Conservation (phyloP, 495 filamentous ascomycete genomes). For the Xanthoparmelia taractica region DNA sequence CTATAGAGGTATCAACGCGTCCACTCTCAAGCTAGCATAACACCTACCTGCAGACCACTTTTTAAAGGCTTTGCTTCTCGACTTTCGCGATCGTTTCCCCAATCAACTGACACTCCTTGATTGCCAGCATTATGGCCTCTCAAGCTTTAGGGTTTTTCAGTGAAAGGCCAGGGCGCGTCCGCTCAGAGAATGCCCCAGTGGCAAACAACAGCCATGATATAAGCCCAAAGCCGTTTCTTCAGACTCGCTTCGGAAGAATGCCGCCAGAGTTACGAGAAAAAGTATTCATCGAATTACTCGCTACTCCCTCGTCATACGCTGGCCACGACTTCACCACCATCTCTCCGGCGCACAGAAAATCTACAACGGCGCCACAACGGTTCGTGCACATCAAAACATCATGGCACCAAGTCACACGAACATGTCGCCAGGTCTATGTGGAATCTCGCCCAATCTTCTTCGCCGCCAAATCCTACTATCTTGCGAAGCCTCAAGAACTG, state of each 20-base stretch:
- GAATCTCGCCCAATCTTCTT: neutral
- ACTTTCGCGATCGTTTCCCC: too few species aligned
- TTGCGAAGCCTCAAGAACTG: neutral
- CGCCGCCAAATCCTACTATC: neutral
- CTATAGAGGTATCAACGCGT: too few species aligned
- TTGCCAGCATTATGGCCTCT: too few species aligned
- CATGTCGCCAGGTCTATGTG: neutral
- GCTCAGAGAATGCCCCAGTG: too few species aligned
- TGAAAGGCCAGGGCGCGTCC: too few species aligned
- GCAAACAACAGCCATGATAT: neutral
- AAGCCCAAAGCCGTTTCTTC: neutral
- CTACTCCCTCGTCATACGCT: neutral
- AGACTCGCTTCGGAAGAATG: neutral
- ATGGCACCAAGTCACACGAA: neutral
- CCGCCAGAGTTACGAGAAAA: neutral
- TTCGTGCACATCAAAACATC: neutral
- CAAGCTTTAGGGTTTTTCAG: too few species aligned
- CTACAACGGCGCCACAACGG: neutral
- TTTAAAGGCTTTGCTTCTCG: too few species aligned
- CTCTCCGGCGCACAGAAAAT: neutral
- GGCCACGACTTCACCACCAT: neutral
- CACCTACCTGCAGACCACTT: too few species aligned
- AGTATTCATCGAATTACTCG: neutral
- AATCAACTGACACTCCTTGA: too few species aligned
- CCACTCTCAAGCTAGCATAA: too few species aligned